Conservation (phyloP, 441 rosid species). For the Viola pubescens region DNA sequence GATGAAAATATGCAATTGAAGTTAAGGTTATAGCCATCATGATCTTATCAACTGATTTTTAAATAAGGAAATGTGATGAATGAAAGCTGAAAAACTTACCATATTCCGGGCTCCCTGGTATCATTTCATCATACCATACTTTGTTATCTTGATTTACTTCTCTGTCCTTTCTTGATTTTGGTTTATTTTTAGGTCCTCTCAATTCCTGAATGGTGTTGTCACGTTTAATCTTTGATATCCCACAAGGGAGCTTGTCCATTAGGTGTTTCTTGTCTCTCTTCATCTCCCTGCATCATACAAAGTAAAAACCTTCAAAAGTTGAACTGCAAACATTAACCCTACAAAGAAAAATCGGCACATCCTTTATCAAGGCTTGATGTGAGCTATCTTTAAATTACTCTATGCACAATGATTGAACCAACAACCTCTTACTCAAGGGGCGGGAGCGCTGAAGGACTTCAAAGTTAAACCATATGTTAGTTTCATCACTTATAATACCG, state of each 20-base stretch:
- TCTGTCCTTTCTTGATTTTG: not conserved
- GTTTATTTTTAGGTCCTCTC: conserved; percentile 27
- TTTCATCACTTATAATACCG: too few species aligned
- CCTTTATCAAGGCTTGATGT: not conserved
- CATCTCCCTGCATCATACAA: conserved; percentile 36
- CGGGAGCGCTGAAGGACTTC: too few species aligned
- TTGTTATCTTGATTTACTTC: not conserved
- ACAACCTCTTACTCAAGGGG: too few species aligned
- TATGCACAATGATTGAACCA: too few species aligned
- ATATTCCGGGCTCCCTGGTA: conserved; percentile 28
- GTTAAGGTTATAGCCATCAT: conserved; percentile 12
- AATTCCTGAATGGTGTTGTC: conserved; percentile 31
- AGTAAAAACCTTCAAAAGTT: too few species aligned
- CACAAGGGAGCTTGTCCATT: conserved; percentile 41
- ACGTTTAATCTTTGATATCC: conserved; percentile 39
- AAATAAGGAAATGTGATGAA: not conserved
- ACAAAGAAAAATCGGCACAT: not conserved
- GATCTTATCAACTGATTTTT: conserved; percentile 13
- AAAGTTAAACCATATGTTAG: too few species aligned
- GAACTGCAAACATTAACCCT: too few species aligned
- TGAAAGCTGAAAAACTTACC: conserved; percentile 19
- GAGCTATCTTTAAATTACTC: too few species aligned
- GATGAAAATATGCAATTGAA: conserved; percentile 12
- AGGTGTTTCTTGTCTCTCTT: conserved; percentile 43
- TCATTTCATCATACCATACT: conserved; percentile 42